A percentile compares a stretch with the other conserved stretches of the same genome.
Conservation (phyloP, 1,284 basidiomycete genomes). For the Pseudomicrostroma phylloplanum region DNA sequence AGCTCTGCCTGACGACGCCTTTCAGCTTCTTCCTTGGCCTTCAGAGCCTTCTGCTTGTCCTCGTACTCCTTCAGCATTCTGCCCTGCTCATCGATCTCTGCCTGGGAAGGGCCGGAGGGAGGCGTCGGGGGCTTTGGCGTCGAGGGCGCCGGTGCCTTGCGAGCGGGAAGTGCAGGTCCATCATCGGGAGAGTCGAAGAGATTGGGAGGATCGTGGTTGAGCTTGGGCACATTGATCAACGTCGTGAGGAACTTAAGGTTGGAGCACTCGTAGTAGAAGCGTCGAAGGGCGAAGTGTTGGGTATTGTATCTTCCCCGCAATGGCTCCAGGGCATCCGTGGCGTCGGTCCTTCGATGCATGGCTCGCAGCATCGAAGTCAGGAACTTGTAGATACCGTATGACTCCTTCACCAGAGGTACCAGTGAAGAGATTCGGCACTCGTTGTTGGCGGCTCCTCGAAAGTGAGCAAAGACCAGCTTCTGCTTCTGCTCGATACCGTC, state of each 20-base stretch:
- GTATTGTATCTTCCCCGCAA: slow-evolving; percentile 45
- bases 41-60: slow-evolving; percentile 79
- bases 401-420: slow-evolving; percentile 50
- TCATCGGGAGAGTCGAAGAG: slow-evolving; percentile 48
- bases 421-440: slow-evolving; percentile 50
- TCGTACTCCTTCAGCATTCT: slow-evolving; percentile 95
- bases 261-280: slow-evolving; percentile 50
- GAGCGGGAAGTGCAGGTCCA: slow-evolving; percentile 34
- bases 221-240: slow-evolving; percentile 50
- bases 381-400: slow-evolving; percentile 51
- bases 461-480: slow-evolving; percentile 49
- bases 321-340: slow-evolving; percentile 47
- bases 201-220: slow-evolving; percentile 49
- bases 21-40: slow-evolving; percentile 73
- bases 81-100: slow-evolving; percentile 83
- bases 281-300: slow-evolving; percentile 46
- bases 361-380: slow-evolving; percentile 50
- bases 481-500: slow-evolving; percentile 50
- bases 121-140: slow-evolving; percentile 36
- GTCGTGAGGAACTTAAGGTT: slow-evolving; percentile 49
- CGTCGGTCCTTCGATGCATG: slow-evolving; percentile 49
- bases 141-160: slow-evolving; percentile 12
- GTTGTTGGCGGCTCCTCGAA: slow-evolving; percentile 43
- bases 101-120: slow-evolving; percentile 38
- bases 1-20: slow-evolving; percentile 70